phyloP scores from a whole-genome alignment of 2,329 filamentous ascomycete species.

The Microdochium bolleyi region DNA sequence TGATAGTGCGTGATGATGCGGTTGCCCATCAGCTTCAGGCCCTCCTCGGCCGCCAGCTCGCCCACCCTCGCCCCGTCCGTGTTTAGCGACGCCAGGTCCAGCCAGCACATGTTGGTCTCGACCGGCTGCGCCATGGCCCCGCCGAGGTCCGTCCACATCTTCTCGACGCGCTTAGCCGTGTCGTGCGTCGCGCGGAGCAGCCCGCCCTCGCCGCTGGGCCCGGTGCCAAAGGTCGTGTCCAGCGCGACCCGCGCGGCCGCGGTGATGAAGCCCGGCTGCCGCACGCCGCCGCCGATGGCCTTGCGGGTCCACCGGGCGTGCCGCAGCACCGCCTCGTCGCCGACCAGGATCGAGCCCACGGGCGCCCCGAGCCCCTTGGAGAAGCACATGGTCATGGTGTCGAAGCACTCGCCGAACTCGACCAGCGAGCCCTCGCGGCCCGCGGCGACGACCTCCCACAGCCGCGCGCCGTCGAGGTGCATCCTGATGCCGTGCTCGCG shows the following conservation, averaged over 20 bases:
- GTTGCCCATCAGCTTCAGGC: conserved; percentile 15
- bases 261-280: conserved; percentile 70
- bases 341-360: conserved; percentile 38
- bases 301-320: conserved; percentile 72
- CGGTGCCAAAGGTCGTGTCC: conserved; percentile 66
- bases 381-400: conserved; percentile 40
- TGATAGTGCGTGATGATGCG: conserved; percentile 29
- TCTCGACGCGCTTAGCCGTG: conserved; percentile 53
- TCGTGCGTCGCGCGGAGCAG: conserved; percentile 46
- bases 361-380: conserved; percentile 46
- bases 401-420: conserved; percentile 36
- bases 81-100: conserved; percentile 34
- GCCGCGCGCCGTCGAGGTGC: conserved; percentile 43
- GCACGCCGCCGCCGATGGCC: conserved; percentile 68
- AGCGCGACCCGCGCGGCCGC: conserved; percentile 70
- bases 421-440: conserved; percentile 28
- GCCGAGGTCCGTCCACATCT: conserved; percentile 52
- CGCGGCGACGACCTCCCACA: conserved; percentile 41
- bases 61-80: conserved; percentile 12
- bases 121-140: conserved; percentile 51
- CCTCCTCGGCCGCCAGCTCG: conserved; percentile 14
- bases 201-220: conserved; percentile 23
- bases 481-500: conserved; percentile 27
- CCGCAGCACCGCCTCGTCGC: conserved; percentile 45
- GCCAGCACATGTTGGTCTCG: conserved; percentile 72